Percentiles rank a stretch among this genome's conserved stretches.
These are phyloP conservation scores for Chlamydomonas schloesseri DNA, from an alignment of 139 green algal genomes.

Conservation along the genomic window DNA sequence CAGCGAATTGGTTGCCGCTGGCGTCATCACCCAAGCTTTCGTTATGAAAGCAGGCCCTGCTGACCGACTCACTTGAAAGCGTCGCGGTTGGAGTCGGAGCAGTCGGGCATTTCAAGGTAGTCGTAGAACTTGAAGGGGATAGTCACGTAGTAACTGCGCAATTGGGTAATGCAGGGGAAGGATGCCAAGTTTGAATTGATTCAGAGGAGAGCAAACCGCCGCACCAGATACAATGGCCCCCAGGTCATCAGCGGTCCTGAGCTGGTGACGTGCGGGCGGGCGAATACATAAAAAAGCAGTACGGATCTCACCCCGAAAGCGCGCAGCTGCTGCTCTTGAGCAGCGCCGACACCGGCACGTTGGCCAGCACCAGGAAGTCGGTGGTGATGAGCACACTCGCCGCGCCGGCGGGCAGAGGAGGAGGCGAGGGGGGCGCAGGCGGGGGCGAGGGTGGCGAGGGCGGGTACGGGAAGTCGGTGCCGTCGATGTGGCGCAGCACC, in stretches of 20 bases:
- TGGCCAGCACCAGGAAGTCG: conserved; percentile 25
- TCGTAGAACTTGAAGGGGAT: neutral
- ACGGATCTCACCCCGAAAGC: neutral
- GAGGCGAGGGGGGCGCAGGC: conserved; percentile 1
- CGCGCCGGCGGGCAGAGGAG: neutral
- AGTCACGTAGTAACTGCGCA: neutral
- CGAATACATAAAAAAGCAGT: no score
- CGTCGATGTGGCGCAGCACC: conserved; percentile 9
- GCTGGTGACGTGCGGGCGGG: no score
- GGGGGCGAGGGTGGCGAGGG: neutral
- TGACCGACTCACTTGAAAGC: no score
- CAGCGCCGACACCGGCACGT: neutral
- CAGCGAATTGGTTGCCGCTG: no score
- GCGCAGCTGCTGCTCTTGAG: neutral
- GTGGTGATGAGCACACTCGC: neutral
- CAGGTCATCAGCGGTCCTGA: no score
- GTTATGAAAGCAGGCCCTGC: no score
- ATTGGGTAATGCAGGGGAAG: no score
- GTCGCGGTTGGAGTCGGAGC: neutral
- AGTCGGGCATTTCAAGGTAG: neutral
- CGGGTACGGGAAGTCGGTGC: neutral
- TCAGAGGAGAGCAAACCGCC: no score
- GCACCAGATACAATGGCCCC: no score
- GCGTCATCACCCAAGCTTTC: no score
- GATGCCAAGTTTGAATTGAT: no score